phyloP scores from a whole-genome alignment of 176 grass and related monocot species.

The Oryza brachyantha region DNA sequence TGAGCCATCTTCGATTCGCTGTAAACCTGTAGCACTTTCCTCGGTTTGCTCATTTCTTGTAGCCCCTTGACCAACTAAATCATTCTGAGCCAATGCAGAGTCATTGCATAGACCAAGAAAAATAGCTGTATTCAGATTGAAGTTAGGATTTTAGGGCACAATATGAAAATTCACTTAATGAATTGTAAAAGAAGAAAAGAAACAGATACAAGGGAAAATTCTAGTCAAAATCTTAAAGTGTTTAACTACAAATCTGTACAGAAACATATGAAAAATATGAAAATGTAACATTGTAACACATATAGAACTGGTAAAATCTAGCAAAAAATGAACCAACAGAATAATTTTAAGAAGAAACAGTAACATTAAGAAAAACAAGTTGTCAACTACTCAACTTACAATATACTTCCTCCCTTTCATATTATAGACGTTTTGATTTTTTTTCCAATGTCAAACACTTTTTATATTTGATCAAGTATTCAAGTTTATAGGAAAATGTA shows the following conservation, averaged over 20 bases:
- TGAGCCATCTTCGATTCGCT: slow-evolving; percentile 78
- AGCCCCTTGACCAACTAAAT: slow-evolving; percentile 33
- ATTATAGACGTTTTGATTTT: too few species aligned
- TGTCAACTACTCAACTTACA: background rate
- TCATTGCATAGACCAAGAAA: slow-evolving; percentile 50
- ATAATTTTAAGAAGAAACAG: background rate
- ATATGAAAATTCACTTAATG: background rate
- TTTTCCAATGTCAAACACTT: too few species aligned
- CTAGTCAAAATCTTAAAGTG: background rate
- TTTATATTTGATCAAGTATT: too few species aligned
- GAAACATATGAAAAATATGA: background rate
- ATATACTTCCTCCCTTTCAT: too few species aligned
- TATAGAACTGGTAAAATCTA: background rate
- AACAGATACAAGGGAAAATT: background rate
- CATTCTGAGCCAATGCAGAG: slow-evolving; percentile 60
- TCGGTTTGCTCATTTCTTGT: slow-evolving; percentile 53
- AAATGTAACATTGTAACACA: background rate
- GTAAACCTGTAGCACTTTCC: slow-evolving; percentile 40
- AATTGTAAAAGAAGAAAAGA: background rate
- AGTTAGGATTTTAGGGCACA: slow-evolving; percentile 13
- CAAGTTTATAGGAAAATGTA: too few species aligned
- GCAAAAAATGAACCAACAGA: background rate
- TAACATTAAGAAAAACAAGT: background rate
- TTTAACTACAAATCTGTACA: background rate
- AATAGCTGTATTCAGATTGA: slow-evolving; percentile 39